Percentiles rank a stretch among this genome's conserved stretches.
These are phyloP conservation scores for Pythium dissotocum DNA, from an alignment of 352 stramenopile genomes.

Conservation along the genomic window DNA sequence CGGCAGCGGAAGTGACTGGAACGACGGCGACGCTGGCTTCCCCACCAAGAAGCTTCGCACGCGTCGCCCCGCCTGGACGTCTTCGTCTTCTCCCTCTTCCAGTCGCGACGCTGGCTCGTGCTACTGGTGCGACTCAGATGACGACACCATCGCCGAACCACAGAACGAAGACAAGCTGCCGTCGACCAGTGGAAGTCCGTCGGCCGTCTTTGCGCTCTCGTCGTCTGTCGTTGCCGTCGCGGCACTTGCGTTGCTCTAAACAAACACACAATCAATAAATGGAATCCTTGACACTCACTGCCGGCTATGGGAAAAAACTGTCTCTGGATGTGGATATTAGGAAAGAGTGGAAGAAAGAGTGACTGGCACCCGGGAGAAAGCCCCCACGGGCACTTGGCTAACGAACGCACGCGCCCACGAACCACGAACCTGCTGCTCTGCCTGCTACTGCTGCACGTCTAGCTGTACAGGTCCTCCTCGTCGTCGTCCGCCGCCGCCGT, in stretches of 20 bases:
- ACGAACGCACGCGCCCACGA: constrained; percentile 9
- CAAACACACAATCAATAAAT: not conserved
- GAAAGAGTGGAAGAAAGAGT: constrained; percentile 13
- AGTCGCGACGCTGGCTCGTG: not conserved
- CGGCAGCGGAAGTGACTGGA: not conserved
- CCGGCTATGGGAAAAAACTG: not conserved
- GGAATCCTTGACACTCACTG: not conserved
- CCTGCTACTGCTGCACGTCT: constrained; percentile 32
- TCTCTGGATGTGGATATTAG: constrained; percentile 18
- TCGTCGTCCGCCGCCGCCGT: constrained; percentile 87
- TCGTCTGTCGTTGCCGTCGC: not conserved
- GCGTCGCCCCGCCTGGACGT: not conserved
- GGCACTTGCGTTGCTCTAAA: not conserved
- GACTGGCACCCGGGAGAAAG: not conserved
- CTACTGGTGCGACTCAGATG: not conserved
- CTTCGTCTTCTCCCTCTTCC: not conserved
- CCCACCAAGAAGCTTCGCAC: not conserved
- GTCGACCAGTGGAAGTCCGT: not conserved
- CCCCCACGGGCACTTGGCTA: not conserved
- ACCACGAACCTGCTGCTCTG: constrained; percentile 3
- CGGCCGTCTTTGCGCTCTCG: not conserved
- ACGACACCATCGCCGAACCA: not conserved
- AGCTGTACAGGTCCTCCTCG: constrained; percentile 98
- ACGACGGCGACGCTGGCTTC: not conserved
- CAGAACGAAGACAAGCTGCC: not conserved